A percentile compares a stretch with the other conserved stretches of the same genome.
Evolutionary conservation across 768 basidiomycete genomes (phyloP).

Genomic region (Sutorius australiensis): DNA sequence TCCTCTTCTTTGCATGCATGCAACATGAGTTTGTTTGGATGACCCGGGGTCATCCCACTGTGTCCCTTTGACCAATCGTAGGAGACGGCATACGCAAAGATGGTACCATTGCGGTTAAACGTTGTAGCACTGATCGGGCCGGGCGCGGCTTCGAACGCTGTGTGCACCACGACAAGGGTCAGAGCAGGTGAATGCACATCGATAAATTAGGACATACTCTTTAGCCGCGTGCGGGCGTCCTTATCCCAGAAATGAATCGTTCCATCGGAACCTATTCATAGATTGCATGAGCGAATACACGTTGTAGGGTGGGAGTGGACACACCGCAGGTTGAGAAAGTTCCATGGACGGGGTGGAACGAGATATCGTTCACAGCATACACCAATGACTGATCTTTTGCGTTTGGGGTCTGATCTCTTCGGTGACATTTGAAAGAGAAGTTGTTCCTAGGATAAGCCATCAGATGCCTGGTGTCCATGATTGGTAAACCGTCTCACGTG

Average conservation of each 20-base stretch:
- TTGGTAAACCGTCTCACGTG: conserved; percentile 40
- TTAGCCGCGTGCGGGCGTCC: conserved; percentile 86
- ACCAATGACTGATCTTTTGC: conserved; percentile 66
- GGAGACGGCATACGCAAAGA: conserved; percentile 89
- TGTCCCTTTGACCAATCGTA: conserved; percentile 96
- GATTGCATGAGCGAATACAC: conserved; percentile 14
- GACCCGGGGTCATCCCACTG: conserved; percentile 68
- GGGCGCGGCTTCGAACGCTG: conserved; percentile 70
- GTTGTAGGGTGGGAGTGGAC: conserved; percentile 21
- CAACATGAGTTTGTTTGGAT: conserved; percentile 77
- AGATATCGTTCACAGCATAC: conserved; percentile 81
- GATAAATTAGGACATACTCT: conserved; percentile 48
- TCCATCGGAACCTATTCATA: conserved; percentile 65
- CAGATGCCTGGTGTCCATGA: neutral
- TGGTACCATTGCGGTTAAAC: conserved; percentile 84
- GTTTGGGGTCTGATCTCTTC: conserved; percentile 52
- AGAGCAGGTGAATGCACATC: neutral
- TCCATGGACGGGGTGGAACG: conserved; percentile 80
- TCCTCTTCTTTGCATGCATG: conserved; percentile 87
- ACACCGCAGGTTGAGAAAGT: conserved; percentile 80
- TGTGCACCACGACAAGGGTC: neutral
- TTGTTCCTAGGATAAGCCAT: conserved; percentile 48
- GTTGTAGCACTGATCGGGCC: conserved; percentile 76
- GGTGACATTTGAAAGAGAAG: conserved; percentile 87
- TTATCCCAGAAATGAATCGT: conserved; percentile 95